phyloP scores from a whole-genome alignment of 2,329 filamentous ascomycete genomes.

The Laburnicola sp. region DNA sequence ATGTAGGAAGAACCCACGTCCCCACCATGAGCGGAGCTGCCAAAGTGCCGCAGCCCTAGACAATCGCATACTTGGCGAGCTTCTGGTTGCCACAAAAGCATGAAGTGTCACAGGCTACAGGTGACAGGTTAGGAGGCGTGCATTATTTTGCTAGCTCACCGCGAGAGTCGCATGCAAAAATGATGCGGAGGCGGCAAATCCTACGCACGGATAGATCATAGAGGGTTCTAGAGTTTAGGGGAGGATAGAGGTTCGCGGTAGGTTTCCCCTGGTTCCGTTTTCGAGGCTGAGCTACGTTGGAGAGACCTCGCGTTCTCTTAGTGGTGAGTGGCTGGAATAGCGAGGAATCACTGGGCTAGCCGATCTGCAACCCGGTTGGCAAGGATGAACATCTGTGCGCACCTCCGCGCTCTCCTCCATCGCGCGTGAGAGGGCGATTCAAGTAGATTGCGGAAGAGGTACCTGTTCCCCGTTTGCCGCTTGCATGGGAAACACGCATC shows the following conservation, averaged over 20 bases:
- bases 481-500: not conserved
- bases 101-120: slow-evolving; percentile 26
- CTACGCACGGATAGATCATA: slow-evolving; percentile 22
- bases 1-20: slow-evolving; percentile 13
- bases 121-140: slow-evolving; percentile 31
- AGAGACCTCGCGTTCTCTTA: slow-evolving; percentile 26
- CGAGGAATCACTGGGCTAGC: slow-evolving; percentile 24
- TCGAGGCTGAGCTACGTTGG: slow-evolving; percentile 24
- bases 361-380: slow-evolving; percentile 42
- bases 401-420: slow-evolving; percentile 26
- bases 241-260: slow-evolving; percentile 33
- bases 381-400: slow-evolving; percentile 28
- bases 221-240: slow-evolving; percentile 30
- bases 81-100: slow-evolving; percentile 15
- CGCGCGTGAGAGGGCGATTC: slow-evolving; percentile 11
- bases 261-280: slow-evolving; percentile 35
- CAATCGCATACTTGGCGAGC: slow-evolving; percentile 12
- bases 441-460: slow-evolving; percentile 3
- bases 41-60: slow-evolving; percentile 18
- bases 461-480: slow-evolving; percentile 18
- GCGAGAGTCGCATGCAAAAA: slow-evolving; percentile 41
- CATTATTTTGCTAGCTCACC: slow-evolving; percentile 40
- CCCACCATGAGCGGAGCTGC: slow-evolving; percentile 19
- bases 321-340: slow-evolving; percentile 34
- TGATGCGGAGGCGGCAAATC: slow-evolving; percentile 15